A percentile compares a stretch with the other conserved stretches of the same genome.
Evolutionary conservation across 2,329 filamentous ascomycete genomes (phyloP).

Genomic region (Aureobasidium zeae): DNA sequence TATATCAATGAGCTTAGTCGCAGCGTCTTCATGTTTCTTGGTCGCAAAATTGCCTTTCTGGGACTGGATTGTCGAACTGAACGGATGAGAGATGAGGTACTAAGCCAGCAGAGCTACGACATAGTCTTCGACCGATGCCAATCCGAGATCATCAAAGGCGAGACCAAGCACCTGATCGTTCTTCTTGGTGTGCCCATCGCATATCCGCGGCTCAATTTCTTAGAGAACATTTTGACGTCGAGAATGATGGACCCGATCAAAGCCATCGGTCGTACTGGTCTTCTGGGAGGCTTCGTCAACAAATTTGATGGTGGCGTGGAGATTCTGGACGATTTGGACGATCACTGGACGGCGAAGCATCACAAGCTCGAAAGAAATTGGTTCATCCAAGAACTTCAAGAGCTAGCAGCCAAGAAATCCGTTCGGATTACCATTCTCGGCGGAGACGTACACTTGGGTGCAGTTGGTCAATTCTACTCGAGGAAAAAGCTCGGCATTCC

Average conservation of each 20-base stretch:
- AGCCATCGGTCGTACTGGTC: conserved; percentile 69
- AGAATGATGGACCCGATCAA: conserved; percentile 82
- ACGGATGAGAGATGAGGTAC: conserved; percentile 69
- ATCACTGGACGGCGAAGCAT: conserved; percentile 94
- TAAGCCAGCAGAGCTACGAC: conserved; percentile 74
- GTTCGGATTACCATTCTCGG: conserved; percentile 85
- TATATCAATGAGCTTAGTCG: conserved; percentile 83
- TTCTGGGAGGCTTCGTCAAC: conserved; percentile 73
- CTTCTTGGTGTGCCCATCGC: conserved; percentile 61
- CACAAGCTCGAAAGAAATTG: conserved; percentile 85
- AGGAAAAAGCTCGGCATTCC: conserved; percentile 66
- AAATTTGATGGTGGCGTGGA: conserved; percentile 87
- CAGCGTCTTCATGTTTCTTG: conserved; percentile 77
- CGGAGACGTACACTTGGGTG: conserved; percentile 88
- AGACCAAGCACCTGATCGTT: conserved; percentile 83
- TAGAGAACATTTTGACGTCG: conserved; percentile 67
- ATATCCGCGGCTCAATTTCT: conserved; percentile 43
- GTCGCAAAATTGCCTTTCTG: conserved; percentile 68
- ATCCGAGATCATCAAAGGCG: conserved; percentile 68
- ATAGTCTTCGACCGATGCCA: conserved; percentile 79
- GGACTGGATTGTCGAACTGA: conserved; percentile 90
- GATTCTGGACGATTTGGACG: conserved; percentile 83
- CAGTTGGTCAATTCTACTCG: conserved; percentile 89
- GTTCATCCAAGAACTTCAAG: conserved; percentile 83
- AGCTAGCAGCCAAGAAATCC: conserved; percentile 85